Evolutionary conservation across 2,329 filamentous ascomycete genomes (phyloP), one percentile per base, ranked within the genome.

Genomic region (Alternaria conjuncta): DNA sequence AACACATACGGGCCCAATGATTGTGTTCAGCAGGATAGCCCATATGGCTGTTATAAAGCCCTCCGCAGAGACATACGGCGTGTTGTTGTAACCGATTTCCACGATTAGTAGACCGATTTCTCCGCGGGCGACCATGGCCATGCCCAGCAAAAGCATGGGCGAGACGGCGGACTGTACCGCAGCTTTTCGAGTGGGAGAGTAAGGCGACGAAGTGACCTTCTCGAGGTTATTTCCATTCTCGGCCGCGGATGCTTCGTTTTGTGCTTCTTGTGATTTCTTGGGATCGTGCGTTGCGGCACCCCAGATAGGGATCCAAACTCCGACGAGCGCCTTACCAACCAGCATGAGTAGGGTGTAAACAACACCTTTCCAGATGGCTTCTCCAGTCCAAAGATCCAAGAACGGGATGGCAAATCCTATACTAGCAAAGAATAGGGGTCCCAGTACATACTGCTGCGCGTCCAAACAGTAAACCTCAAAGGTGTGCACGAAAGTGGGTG

Each of bases 401-500:
- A 77, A 75, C 0, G 74, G 74, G 12, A 75, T 76, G 0, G 74
- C 73, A 32, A 77, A 76, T 2, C 74, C 73, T 15, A 77, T 75
- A 21, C 68, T 72, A 3, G 74, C 73, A 44, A 77, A 77, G 68
- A 76, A 77, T 13, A 76, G 58, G 8, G 74, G 74, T 51, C 66
- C 69, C n/a, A 75, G 61, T 12, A 77, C 61, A 45, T 74, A 75
- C 23, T 5, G 84, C 84, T 5, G 86, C 81, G 11, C 84, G 61
- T 10, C 87, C 58, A 3, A 84, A 82, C 18, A 86, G 75, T 11
- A 87, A 57, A 65, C 70, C 51, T 78, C 73, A 41, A 76, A 77
- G 0, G 73, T 77, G 30, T 76, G 72, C 6, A 77, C 72, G 18
- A 76, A 77, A 0, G 71, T 76, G 2, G 73, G 72, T 20, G 67